Evolutionary conservation across 225 moss, liverwort and hornwort genomes (phyloP), one percentile per base, ranked within the genome.

Genomic region (Bryoerythrophyllum caledonicum): DNA sequence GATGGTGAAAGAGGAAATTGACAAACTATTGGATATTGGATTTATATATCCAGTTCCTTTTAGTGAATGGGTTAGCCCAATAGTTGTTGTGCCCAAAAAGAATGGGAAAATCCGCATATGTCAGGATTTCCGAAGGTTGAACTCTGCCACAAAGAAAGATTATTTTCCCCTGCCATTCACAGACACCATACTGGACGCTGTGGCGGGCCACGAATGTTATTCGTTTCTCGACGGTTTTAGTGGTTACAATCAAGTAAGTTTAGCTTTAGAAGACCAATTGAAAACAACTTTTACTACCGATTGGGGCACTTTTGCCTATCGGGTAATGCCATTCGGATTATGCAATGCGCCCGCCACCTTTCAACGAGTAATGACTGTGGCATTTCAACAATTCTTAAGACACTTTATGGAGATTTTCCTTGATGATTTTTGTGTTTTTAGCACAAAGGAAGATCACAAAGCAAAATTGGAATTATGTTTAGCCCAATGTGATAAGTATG

Each of bases 401-500:
- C 41, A 11, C 0, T 41, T 25, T 13, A 27, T 58, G 1, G 58
- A 58, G 26, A 58, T 58, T 0, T 58, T 41, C 12, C 12, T 41
- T 11, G 41, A 41, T 41, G 41, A 41, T 9, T 41, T 41, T 41
- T 41, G 41, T 27, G 27, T 58, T 14, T 25, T 5, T 1, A 12
- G 1, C 1, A n/a, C n/a, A n/a, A n/a, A n/a, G n/a, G n/a, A n/a
- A 25, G 0, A 0, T 14, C 15, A 5, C 6, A 59, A 3, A 5
- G 32, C 4, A 59, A 2, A 13, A 7, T 58, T 58, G 5, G 10
- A 25, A 0, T 0, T 25, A 1, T 58, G 58, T 6, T 58, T 58
- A 5, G 5, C 0, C 0, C 26, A 58, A 58, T 58, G 14, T 13
- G 4, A 0, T 0, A 27, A 30, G 2, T 60, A 27, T 30, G 16